These are phyloP conservation scores for Hymenoscyphus occultus DNA, from an alignment of 2,329 filamentous ascomycete species.

Conservation along the genomic window DNA sequence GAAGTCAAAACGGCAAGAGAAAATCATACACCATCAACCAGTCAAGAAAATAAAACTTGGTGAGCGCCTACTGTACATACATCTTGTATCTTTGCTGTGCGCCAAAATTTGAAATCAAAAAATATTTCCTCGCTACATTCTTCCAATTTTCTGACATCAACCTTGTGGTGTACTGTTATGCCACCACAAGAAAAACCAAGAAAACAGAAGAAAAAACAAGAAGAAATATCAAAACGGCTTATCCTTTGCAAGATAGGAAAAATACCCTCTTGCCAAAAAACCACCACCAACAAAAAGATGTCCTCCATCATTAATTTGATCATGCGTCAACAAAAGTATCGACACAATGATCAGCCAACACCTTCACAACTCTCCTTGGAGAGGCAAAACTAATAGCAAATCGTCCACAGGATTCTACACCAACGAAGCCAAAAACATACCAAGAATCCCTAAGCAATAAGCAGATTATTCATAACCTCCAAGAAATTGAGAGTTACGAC, in stretches of 20 bases:
- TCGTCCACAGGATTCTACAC: not conserved
- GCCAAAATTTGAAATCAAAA: not conserved
- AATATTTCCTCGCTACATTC: not conserved
- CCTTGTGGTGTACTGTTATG: not conserved
- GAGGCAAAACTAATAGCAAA: not conserved
- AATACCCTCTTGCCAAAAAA: not conserved
- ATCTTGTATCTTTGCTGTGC: not conserved
- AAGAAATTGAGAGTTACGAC: not conserved
- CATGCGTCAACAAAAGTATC: not conserved
- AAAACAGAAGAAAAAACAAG: not conserved
- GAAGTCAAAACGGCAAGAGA: too few species aligned
- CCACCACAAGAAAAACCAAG: not conserved
- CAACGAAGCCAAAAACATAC: not conserved
- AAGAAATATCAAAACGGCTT: not conserved
- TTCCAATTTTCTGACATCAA: not conserved
- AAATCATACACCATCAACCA: too few species aligned
- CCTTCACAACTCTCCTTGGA: not conserved
- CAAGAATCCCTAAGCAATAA: not conserved
- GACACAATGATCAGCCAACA: not conserved
- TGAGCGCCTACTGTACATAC: not conserved
- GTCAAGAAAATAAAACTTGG: not conserved
- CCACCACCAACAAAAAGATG: not conserved
- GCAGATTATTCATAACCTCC: not conserved
- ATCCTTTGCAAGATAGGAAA: not conserved
- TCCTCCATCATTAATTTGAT: not conserved